Conservation (phyloP, 2,329 filamentous ascomycete species). For the Ophiocordyceps camponoti-floridani region DNA sequence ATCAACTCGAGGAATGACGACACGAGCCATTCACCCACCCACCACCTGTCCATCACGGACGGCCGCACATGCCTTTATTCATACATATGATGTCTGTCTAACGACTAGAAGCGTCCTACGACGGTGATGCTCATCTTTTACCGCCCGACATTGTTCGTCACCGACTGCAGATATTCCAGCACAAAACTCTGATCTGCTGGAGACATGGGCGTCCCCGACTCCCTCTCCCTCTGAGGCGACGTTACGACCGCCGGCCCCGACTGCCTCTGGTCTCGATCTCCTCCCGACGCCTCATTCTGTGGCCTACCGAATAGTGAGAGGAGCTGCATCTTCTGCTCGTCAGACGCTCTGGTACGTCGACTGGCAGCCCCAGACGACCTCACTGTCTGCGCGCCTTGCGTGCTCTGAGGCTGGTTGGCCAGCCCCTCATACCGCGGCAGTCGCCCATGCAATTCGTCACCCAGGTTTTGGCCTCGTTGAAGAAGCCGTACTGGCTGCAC, state of each 20-base stretch:
- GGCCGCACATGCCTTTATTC: no score
- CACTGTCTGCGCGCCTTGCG: constrained; percentile 1
- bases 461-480: constrained; percentile 14
- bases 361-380: background rate
- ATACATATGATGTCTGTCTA: background rate
- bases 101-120: background rate
- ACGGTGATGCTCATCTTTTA: constrained; percentile 10
- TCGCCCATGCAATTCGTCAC: constrained; percentile 4
- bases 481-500: constrained; percentile 15
- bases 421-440: background rate
- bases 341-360: constrained; percentile 9
- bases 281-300: background rate
- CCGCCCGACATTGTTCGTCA: constrained; percentile 18
- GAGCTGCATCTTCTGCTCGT: constrained; percentile 18
- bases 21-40: no score
- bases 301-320: constrained; percentile 46
- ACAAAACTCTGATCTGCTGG: constrained; percentile 61
- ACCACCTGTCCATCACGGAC: no score
- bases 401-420: constrained; percentile 4
- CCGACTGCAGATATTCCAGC: constrained; percentile 51
- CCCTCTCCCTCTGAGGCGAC: constrained; percentile 18
- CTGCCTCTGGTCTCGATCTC: background rate
- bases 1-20: background rate
- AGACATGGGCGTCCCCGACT: constrained; percentile 38
- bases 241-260: constrained; percentile 1